Base-by-base conservation (phyloP, 23 red algal genomes). In the Porphyridium purpureum region DNA sequence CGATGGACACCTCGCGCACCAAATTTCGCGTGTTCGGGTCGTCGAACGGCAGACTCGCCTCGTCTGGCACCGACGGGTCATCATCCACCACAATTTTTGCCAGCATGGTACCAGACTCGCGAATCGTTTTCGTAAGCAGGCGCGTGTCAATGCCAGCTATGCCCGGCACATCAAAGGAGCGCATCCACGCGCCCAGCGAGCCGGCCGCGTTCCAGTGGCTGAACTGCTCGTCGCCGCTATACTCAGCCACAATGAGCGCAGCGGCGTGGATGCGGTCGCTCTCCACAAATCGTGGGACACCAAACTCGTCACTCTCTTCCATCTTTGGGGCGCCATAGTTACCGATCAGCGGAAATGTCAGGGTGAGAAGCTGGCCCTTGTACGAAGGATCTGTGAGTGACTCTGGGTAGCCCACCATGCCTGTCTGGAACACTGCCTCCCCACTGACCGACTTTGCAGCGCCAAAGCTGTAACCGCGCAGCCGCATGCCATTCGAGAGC, bases 361-460 rank as follows among this genome's bases (percentile, higher is more conserved):
- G 75, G 5, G 81, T 62, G 26, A 98, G 79, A 21, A 98, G 38
- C 60, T 98, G 90, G 1, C 64, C 53, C 15, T 70, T 52, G 54
- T 98, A 98, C n/a, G 74, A 86, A 3, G 90, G 90, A 74, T 98
- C 90, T 8, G 78, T 98, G 22, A 98, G 72, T 1, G 90, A 64
- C 65, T 86, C 77, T 9, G 79, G 59, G 41, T 98, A 98, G 60
- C 90, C 90, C 6, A 98, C 90, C 90, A 98, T 98, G 25, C 90
- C 90, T 6, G 90, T 98, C 61, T 98, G 80, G 55, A 98, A 98
- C 34, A 98, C 79, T n/a, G 79, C 90, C 44, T 98, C 80, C 31
- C 90, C 90, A 7, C 79, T 57, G 21, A 62, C 28, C 33, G 59
- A 66, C 20, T 11, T 31, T 4, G 40, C 34, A 9, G 61, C 72